Percentiles rank a stretch among this genome's conserved stretches.
phyloP scores from a whole-genome alignment of 805 yeast species.

The Myxozyma neotropica region DNA sequence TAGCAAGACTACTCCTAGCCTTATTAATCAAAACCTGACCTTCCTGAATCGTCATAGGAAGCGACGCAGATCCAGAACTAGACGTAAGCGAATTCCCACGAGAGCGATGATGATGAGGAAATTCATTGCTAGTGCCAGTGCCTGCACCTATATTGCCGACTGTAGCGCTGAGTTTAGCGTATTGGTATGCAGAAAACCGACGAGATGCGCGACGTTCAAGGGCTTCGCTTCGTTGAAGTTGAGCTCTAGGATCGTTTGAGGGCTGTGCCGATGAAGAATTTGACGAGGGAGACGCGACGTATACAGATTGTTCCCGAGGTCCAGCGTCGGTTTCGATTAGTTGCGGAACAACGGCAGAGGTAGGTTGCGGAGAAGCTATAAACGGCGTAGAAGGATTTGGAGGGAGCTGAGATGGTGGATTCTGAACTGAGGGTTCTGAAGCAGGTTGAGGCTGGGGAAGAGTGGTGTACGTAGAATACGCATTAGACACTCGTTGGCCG shows the following conservation, averaged over 20 bases:
- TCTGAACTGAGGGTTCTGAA: not conserved
- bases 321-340: not conserved
- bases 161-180: slow-evolving; percentile 59
- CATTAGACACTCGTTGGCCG: not conserved
- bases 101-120: not conserved
- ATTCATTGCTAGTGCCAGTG: slow-evolving; percentile 14
- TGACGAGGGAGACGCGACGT: not conserved
- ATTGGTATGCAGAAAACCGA: slow-evolving; percentile 90
- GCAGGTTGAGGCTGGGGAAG: not conserved
- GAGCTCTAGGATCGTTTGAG: slow-evolving; percentile 63
- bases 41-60: slow-evolving; percentile 1
- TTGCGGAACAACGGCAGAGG: not conserved
- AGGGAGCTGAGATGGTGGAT: slow-evolving; percentile 9
- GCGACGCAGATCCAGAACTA: not conserved
- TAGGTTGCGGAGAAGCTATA: not conserved
- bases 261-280: not conserved
- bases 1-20: slow-evolving; percentile 1
- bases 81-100: slow-evolving; percentile 3
- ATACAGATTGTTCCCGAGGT: not conserved
- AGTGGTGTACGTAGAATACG: not conserved
- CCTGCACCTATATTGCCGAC: not conserved
- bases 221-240: slow-evolving; percentile 79
- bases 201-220: slow-evolving; percentile 91
- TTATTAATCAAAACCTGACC: not conserved
- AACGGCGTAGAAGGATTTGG: slow-evolving; percentile 11